Percentiles rank a stretch among this genome's conserved stretches.
Conservation (phyloP, 495 filamentous ascomycete species). For the Podospora conica region DNA sequence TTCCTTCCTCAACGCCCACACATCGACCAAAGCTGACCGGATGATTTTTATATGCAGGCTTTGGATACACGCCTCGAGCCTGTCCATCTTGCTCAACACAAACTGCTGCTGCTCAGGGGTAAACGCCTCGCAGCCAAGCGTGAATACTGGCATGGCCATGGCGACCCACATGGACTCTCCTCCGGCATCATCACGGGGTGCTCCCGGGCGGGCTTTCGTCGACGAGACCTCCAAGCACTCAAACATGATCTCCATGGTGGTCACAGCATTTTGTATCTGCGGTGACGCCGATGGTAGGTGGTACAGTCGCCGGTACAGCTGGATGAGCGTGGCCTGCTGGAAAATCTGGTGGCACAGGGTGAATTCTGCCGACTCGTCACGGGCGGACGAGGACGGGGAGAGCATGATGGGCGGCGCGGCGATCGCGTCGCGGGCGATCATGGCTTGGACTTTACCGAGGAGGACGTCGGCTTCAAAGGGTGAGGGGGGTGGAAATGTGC, state of each 20-base stretch:
- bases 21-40: constrained; percentile 13
- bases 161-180: constrained; percentile 16
- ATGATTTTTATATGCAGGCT: constrained; percentile 13
- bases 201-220: neutral
- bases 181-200: neutral
- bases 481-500: neutral
- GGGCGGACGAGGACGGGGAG: neutral
- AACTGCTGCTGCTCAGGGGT: constrained; percentile 12
- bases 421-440: constrained; percentile 15
- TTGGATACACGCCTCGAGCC: constrained; percentile 15
- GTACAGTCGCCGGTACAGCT: constrained; percentile 14
- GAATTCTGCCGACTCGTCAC: constrained; percentile 1
- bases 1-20: constrained; percentile 9
- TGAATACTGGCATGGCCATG: constrained; percentile 22
- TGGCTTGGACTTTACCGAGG: constrained; percentile 13
- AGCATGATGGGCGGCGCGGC: constrained; percentile 9
- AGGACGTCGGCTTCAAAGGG: constrained; percentile 14
- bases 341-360: constrained; percentile 16
- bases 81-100: constrained; percentile 13
- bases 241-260: constrained; percentile 6
- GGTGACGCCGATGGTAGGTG: constrained; percentile 9
- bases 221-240: neutral
- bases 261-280: constrained; percentile 3
- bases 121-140: constrained; percentile 16
- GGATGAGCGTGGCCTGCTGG: constrained; percentile 18